A percentile compares a stretch with the other conserved stretches of the same genome.
Conservation (phyloP, 179 eudicot genomes). For the Spinacia oleracea region DNA sequence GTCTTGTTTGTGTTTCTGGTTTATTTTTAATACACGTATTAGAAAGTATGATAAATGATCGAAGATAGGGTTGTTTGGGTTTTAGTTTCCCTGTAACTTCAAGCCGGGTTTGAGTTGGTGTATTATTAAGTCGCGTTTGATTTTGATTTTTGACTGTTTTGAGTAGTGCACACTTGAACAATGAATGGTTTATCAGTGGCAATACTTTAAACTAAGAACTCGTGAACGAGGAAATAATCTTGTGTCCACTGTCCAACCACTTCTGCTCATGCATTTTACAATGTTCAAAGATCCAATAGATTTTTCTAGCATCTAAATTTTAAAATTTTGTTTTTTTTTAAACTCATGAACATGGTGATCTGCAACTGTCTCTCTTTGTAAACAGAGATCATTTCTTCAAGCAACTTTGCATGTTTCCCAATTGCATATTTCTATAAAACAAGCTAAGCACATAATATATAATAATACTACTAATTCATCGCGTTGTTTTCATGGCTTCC, state of each 20-base stretch:
- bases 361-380: constrained; percentile 33
- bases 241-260: constrained; percentile 1
- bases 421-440: constrained; percentile 1
- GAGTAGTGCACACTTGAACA: constrained; percentile 2
- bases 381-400: constrained; percentile 3
- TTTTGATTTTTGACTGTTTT: too few relatives aligned
- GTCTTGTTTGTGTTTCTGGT: too few relatives aligned
- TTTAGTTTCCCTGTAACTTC: background rate
- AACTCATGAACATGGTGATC: constrained; percentile 33
- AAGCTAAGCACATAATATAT: background rate
- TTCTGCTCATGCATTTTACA: constrained; percentile 22
- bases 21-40: too few relatives aligned
- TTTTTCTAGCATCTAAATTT: background rate
- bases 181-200: background rate
- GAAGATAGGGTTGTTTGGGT: background rate
- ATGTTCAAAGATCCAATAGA: constrained; percentile 1
- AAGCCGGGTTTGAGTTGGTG: background rate
- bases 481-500: constrained; percentile 33
- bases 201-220: background rate
- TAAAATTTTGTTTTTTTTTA: constrained; percentile 9
- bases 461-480: background rate
- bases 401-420: constrained; percentile 23
- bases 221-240: background rate
- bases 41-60: background rate
- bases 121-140: background rate